Percentiles rank a stretch among this genome's conserved stretches.
Conservation (phyloP, 192 early-diverging fungal species). For the Mortierella claussenii region DNA sequence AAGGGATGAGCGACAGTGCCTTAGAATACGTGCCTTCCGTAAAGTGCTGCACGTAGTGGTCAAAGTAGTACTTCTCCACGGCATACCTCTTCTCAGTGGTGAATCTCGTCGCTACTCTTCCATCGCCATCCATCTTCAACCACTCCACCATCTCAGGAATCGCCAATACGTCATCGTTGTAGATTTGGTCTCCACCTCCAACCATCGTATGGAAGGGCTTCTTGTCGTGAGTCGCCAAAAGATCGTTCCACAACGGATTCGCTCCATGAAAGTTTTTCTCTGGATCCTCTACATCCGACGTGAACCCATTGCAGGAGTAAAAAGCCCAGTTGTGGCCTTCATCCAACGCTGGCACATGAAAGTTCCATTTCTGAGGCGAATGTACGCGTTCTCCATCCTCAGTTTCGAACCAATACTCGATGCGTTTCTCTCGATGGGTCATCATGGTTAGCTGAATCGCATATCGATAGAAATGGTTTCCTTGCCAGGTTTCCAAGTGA, state of each 20-base stretch:
- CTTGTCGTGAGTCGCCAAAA: constrained; percentile 63
- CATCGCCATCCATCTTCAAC: constrained; percentile 51
- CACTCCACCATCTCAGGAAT: constrained; percentile 45
- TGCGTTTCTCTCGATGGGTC: constrained; percentile 34
- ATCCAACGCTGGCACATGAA: constrained; percentile 54
- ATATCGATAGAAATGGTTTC: constrained; percentile 46
- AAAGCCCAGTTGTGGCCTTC: constrained; percentile 73
- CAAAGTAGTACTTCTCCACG: constrained; percentile 77
- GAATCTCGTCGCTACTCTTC: constrained; percentile 61
- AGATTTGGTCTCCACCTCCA: constrained; percentile 82
- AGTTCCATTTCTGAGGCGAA: constrained; percentile 52
- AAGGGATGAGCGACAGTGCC: constrained; percentile 80
- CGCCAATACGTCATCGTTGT: constrained; percentile 62
- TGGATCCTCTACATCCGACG: constrained; percentile 62
- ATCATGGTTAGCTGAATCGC: constrained; percentile 37
- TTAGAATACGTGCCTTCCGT: constrained; percentile 61
- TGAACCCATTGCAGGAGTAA: constrained; percentile 79
- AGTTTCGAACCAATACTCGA: constrained; percentile 51
- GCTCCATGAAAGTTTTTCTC: constrained; percentile 41
- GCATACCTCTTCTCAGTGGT: constrained; percentile 63
- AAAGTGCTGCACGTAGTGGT: constrained; percentile 74
- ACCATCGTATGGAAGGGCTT: constrained; percentile 75
- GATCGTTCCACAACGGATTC: constrained; percentile 73
- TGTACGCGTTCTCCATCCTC: constrained; percentile 19
- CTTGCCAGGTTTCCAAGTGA: constrained; percentile 35